Base-by-base conservation (phyloP, 164 flowering plant genomes). In the Vitis labrusca region DNA sequence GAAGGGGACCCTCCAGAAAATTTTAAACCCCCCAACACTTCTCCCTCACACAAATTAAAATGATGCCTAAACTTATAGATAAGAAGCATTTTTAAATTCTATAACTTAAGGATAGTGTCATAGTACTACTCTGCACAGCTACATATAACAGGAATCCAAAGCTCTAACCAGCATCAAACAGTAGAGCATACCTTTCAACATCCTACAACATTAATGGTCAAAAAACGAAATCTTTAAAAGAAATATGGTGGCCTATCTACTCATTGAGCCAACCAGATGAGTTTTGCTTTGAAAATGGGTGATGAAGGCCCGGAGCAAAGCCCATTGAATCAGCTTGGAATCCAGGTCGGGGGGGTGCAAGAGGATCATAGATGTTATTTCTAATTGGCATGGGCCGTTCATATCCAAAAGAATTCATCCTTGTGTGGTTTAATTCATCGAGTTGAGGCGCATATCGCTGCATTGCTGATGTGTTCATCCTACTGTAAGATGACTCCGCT, bases 201-300 rank as follows among this genome's bases (percentile, higher is more conserved):
- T 1, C 14, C 14, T 14, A 53, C 16, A 13, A n/a, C 56, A 53
- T 53, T 53, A 13, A 13, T 14, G n/a, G 3, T 53, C 1, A 53
- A 53, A 14, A 53, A 12, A 53, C 7, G n/a, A 17, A 14, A 53
- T n/a, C 7, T 15, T n/a, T 13, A 12, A 53, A 53, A 53, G 56
- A 53, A 1, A 13, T 11, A 53, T 7, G 13, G 8, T 14, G 10
- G 14, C 66, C 23, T 55, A n/a, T 67, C 30, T 77, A 77, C 10
- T 77, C 80, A 17, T 88, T 76, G 16, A 84, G 79, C 91, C 93
- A 88, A 13, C 90, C 89, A 8, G 86, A 74, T 1, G 91, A 84
- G 60, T 54, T 65, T 1, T 77, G 71, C 27, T 67, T 61, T 1
- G 81, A 62, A 66, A 69, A 82, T 9, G 77, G 71, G 14, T 17